Percentiles rank a stretch among this genome's conserved stretches.
Conservation (phyloP, 331 rosid species). For the Dryas integrifolia region DNA sequence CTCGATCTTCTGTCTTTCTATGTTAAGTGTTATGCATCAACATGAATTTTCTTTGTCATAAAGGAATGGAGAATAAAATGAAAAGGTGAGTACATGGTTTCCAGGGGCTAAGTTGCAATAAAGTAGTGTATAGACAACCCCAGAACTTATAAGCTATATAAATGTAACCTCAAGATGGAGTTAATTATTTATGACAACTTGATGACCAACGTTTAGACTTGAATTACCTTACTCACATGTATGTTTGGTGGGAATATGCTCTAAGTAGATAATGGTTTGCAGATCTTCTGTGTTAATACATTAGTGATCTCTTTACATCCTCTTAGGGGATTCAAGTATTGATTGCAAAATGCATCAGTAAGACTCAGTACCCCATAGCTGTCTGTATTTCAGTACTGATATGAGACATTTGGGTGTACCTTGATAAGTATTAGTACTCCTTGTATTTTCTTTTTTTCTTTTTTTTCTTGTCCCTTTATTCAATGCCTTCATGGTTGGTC, state of each 20-base stretch:
- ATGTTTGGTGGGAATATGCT: not conserved
- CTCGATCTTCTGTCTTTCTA: constrained; percentile 22
- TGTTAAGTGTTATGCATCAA: not conserved
- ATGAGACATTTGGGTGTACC: not conserved
- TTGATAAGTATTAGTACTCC: constrained; percentile 5
- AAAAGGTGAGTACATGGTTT: too few relatives aligned
- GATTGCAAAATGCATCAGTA: not conserved
- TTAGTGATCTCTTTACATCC: not conserved
- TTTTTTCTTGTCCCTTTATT: not conserved
- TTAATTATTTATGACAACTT: not conserved
- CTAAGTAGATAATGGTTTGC: not conserved
- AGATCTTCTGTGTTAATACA: not conserved
- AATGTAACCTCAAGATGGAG: not conserved
- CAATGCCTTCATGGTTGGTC: constrained; percentile 4
- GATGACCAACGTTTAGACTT: not conserved
- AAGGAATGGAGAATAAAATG: too few relatives aligned
- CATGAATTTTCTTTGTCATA: not conserved
- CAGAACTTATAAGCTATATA: too few relatives aligned
- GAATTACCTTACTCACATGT: not conserved
- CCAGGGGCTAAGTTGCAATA: not conserved
- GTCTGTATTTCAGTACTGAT: not conserved
- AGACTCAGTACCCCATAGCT: not conserved
- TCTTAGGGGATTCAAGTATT: not conserved
- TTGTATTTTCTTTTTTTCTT: not conserved
- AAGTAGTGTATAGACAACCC: not conserved